Evolutionary conservation across 352 stramenopile genomes (phyloP), one percentile per base, ranked within the genome.

Genomic region (Phytophthora sansomeana): DNA sequence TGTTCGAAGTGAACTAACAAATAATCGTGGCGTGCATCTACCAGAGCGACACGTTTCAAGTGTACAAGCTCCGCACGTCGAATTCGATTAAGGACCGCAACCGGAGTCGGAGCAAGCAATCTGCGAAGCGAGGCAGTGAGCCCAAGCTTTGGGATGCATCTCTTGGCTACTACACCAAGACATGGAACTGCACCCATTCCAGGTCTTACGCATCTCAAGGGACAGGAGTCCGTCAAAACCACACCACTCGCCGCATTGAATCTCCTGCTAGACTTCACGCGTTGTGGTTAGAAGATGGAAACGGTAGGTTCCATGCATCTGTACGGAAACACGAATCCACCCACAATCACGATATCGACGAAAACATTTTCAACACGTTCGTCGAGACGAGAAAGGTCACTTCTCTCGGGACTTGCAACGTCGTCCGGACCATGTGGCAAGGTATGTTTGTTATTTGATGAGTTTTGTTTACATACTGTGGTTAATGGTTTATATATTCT

Each of bases 341-440:
- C n/a, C 48, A 55, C 19, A 43, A 55, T 33, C 48, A 55, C 48
- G 43, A 35, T 5, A 17, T 43, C 9, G 48, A 30, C n/a, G n/a
- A n/a, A n/a, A n/a, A n/a, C n/a, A n/a, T n/a, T n/a, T 16, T 29
- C 11, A 29, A 54, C 13, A 16, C 47, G 14, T 54, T 42, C n/a
- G 13, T 16, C 13, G 47, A 54, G 7, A 17, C 29, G n/a, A 6
- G 47, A 9, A 41, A 41, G 14, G 11, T 54, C 14, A 32, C 8
- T 8, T 54, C 47, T 43, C 47, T 16, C 10, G 3, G 9, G 1
- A 54, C 28, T 6, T 6, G 9, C 1, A 17, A 6, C 28, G 28
- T 41, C 33, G 6, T 13, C 16, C 13, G 16, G 16, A 16, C 33
- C 3, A 38, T n/a, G 33, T 38, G 33, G 33, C 33, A 38, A n/a